Evolutionary conservation across 2,329 filamentous ascomycete species (phyloP).

Genomic region (Neodidymelliopsis sp.): DNA sequence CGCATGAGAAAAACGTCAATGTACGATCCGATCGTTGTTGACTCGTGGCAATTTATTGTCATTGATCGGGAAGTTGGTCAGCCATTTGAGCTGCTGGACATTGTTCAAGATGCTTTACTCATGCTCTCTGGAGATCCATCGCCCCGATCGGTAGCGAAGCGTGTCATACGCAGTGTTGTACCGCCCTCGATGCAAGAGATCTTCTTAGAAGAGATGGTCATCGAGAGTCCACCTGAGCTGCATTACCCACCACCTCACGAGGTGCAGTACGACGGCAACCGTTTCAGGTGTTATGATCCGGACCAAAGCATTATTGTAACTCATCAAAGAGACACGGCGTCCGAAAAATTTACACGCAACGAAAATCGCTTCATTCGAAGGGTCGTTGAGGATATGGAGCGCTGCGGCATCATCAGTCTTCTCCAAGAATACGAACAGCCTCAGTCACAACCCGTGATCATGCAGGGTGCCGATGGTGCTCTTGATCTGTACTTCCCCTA

Average conservation of each 20-base stretch:
- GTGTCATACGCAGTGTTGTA: slow-evolving; percentile 34
- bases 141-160: slow-evolving; percentile 30
- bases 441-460: slow-evolving; percentile 32
- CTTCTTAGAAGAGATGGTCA: slow-evolving; percentile 28
- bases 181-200: slow-evolving; percentile 33
- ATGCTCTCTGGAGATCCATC: slow-evolving; percentile 37
- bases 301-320: slow-evolving; percentile 19
- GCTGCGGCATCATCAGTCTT: slow-evolving; percentile 32
- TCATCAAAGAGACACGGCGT: slow-evolving; percentile 13
- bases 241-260: slow-evolving; percentile 29
- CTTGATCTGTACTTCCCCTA: slow-evolving; percentile 41
- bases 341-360: slow-evolving; percentile 21
- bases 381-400: slow-evolving; percentile 38
- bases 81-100: slow-evolving; percentile 37
- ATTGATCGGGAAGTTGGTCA: slow-evolving; percentile 36
- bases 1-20: slow-evolving; percentile 31
- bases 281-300: slow-evolving; percentile 29
- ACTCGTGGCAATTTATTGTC: slow-evolving; percentile 45
- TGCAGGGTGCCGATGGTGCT: slow-evolving; percentile 32
- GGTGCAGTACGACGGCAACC: slow-evolving; percentile 37
- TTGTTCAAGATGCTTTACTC: slow-evolving; percentile 34
- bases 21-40: slow-evolving; percentile 41
- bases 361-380: slow-evolving; percentile 36
- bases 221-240: slow-evolving; percentile 25
- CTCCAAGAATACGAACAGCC: slow-evolving; percentile 26